A percentile compares a stretch with the other conserved stretches of the same genome.
These are phyloP conservation scores for Cyclotella kingstonii DNA, from an alignment of 108 stramenopile genomes.

Conservation along the genomic window DNA sequence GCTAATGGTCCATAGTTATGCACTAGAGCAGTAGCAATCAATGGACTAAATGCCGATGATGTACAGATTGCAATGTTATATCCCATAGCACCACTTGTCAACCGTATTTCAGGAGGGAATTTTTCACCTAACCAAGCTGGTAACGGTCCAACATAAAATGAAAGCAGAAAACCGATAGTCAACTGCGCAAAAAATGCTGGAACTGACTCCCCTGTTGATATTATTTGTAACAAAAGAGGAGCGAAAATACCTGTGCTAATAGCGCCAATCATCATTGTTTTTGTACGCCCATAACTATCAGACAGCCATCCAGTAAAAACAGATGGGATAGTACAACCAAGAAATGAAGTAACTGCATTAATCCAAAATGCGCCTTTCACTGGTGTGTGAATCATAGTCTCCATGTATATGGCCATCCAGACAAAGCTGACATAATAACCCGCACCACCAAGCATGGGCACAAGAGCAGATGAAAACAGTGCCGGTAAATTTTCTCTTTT, in stretches of 20 bases:
- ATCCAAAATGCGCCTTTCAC: conserved; percentile 62
- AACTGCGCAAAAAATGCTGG: conserved; percentile 54
- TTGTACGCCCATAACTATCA: conserved; percentile 51
- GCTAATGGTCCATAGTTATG: conserved; percentile 27
- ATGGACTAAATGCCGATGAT: conserved; percentile 59
- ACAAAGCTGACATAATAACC: conserved; percentile 65
- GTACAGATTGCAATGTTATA: conserved; percentile 63
- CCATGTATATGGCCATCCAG: conserved; percentile 71
- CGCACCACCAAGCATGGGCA: conserved; percentile 58
- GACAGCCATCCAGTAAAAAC: conserved; percentile 52
- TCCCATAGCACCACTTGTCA: conserved; percentile 61
- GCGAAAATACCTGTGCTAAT: conserved; percentile 36
- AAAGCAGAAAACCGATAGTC: conserved; percentile 48
- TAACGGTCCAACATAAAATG: conserved; percentile 60
- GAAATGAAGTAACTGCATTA: conserved; percentile 46
- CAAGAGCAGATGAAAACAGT: conserved; percentile 41
- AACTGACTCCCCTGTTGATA: conserved; percentile 36
- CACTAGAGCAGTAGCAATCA: conserved; percentile 58
- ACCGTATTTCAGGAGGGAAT: conserved; percentile 56
- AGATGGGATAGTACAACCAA: conserved; percentile 43
- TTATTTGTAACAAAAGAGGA: conserved; percentile 50
- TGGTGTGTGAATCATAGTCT: conserved; percentile 57
- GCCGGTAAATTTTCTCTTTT: conserved; percentile 48
- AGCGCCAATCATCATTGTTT: conserved; percentile 51
- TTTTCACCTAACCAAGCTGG: conserved; percentile 63